These are phyloP conservation scores for Davidsoniella neocaledoniae DNA, from an alignment of 2,329 filamentous ascomycete genomes.

Conservation along the genomic window DNA sequence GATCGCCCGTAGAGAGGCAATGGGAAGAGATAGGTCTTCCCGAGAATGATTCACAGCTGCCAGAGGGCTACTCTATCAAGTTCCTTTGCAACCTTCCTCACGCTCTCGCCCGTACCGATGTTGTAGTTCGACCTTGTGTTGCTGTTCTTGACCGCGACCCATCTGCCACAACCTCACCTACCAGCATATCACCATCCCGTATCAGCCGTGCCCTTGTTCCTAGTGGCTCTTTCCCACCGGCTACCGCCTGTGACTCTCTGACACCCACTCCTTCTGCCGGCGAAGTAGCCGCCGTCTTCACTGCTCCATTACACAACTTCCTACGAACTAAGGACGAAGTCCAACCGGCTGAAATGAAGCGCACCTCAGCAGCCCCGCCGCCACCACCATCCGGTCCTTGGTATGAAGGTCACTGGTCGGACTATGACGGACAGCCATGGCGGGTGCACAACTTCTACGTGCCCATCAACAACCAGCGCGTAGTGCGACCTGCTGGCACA, in stretches of 20 bases:
- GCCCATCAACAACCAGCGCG: constrained; percentile 53
- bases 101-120: constrained; percentile 54
- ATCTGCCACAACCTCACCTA: constrained; percentile 20
- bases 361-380: constrained; percentile 19
- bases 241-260: constrained; percentile 34
- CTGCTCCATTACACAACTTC: constrained; percentile 75
- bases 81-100: constrained; percentile 73
- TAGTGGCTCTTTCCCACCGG: constrained; percentile 2
- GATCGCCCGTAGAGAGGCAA: constrained; percentile 72
- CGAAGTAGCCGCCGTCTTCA: constrained; percentile 89
- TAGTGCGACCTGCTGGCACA: constrained; percentile 36
- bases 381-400: constrained; percentile 42
- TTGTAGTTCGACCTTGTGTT: constrained; percentile 60
- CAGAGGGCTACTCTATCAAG: constrained; percentile 66
- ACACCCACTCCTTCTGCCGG: constrained; percentile 72
- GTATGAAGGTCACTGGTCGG: constrained; percentile 73
- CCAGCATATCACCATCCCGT: background rate
- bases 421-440: constrained; percentile 68
- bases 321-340: constrained; percentile 36
- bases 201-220: background rate
- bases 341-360: constrained; percentile 6
- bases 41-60: constrained; percentile 48
- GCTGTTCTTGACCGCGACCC: constrained; percentile 53
- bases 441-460: constrained; percentile 84
- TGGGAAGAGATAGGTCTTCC: constrained; percentile 88